Base-by-base conservation (phyloP, 306 rosid genomes). In the Canavalia ensiformis region DNA sequence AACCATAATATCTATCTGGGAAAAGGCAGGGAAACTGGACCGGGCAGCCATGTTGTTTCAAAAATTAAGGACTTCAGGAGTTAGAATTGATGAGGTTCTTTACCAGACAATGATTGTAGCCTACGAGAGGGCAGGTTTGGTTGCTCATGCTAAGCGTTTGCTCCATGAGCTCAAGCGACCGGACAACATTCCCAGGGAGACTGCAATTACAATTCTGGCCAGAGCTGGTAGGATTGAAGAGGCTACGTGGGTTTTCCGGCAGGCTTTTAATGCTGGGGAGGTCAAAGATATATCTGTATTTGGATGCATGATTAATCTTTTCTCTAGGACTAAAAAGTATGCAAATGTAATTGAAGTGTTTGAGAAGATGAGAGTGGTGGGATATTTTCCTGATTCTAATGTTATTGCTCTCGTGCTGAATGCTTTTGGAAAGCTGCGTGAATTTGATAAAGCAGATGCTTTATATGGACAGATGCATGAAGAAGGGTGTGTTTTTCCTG, bases 61-160 rank as follows among this genome's bases (percentile, higher is more conserved):
- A 33, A 95, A 95, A 87, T 82, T 95, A 71, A 89, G 96, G 88
- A 90, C 83, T 84, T 91, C 98, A 0, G 92, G 98, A 51, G 97
- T 88, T 84, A 89, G 89, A 82, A 92, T 95, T 71, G 99, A 95
- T 67, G 94, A 86, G 76, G 92, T 93, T 77, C 89, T 95, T 51
- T 95, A 95, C 83, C 97, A 95, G 82, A 93, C 97, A 1, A 95
- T 93, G 98, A 95, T 93, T 79, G 98, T 91, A 47, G 95, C 98
- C 7, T 93, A 95, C 52, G 98, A 93, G 84, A 90, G 85, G 75
- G 94, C 88, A 3, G 99, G 99, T 51, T 89, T 91, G 81, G 97
- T 95, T 86, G 97, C 82, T 79, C 97, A 95, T 82, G 95, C 98
- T 34, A 93, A 95, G 87, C 97, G 93, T 35, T 86, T 95, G 31